Evolutionary conservation across 2,329 filamentous ascomycete species (phyloP).

Genomic region (Epichloe typhina): DNA sequence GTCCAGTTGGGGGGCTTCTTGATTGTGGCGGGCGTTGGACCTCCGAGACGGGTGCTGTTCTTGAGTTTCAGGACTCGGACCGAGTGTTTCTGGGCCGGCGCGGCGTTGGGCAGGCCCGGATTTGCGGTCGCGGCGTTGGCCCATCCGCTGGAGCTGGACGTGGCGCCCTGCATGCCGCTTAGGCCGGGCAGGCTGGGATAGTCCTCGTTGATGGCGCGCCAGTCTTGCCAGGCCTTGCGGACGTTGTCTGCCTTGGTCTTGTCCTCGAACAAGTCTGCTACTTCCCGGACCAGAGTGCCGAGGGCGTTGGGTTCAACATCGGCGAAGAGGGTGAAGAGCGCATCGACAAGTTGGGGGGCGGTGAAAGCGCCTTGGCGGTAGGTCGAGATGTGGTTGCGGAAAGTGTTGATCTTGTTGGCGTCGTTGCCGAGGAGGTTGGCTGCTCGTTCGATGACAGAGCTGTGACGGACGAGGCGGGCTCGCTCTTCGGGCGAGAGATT

Average conservation of each 20-base stretch:
- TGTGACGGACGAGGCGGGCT: slow-evolving; percentile 66
- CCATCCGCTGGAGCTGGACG: slow-evolving; percentile 45
- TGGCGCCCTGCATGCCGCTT: slow-evolving; percentile 51
- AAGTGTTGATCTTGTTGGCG: slow-evolving; percentile 56
- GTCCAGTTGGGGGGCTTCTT: neutral
- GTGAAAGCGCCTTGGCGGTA: slow-evolving; percentile 59
- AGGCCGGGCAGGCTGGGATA: slow-evolving; percentile 78
- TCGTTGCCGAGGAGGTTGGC: slow-evolving; percentile 70
- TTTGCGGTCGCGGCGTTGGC: slow-evolving; percentile 45
- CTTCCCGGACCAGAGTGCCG: slow-evolving; percentile 79
- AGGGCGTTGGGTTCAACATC: slow-evolving; percentile 69
- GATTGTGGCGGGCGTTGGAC: slow-evolving; percentile 14
- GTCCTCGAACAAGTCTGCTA: slow-evolving; percentile 87
- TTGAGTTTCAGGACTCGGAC: slow-evolving; percentile 45
- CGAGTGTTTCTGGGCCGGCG: slow-evolving; percentile 34
- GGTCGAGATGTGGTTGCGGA: slow-evolving; percentile 66
- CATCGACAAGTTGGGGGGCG: slow-evolving; percentile 68
- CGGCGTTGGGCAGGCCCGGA: slow-evolving; percentile 28
- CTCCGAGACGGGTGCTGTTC: slow-evolving; percentile 38
- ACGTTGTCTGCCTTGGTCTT: slow-evolving; percentile 58
- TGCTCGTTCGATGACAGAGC: slow-evolving; percentile 75
- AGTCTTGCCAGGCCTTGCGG: slow-evolving; percentile 82
- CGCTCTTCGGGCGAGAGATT: slow-evolving; percentile 63
- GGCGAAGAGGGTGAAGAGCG: slow-evolving; percentile 71
- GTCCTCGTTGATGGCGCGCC: slow-evolving; percentile 91